Conservation (phyloP, 169 alveolate species). For the Cystoisospora suis region DNA sequence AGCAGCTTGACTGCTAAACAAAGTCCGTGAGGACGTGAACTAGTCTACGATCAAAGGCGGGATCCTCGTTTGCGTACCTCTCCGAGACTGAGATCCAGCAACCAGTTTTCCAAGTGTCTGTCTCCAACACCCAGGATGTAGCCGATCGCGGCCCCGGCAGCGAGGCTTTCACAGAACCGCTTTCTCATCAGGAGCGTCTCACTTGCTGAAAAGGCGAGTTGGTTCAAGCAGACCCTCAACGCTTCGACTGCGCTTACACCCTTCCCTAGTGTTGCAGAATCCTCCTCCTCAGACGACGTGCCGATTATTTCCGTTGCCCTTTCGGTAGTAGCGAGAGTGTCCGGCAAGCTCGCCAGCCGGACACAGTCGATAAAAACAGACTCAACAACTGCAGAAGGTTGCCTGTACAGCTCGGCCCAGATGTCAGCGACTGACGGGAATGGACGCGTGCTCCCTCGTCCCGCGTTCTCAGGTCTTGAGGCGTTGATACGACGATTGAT, state of each 20-base stretch:
- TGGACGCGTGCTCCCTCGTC: not conserved
- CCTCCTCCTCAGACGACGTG: not conserved
- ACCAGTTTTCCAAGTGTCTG: conserved; percentile 95
- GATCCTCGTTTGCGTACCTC: conserved; percentile 34
- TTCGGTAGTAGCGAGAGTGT: not conserved
- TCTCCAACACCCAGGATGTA: conserved; percentile 96
- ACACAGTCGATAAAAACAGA: conserved; percentile 43
- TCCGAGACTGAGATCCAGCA: conserved; percentile 90
- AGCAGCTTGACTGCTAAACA: too few relatives aligned
- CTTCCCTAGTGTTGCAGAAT: not conserved
- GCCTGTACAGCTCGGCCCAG: conserved; percentile 26
- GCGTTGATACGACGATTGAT: not conserved
- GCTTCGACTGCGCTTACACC: not conserved
- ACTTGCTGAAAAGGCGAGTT: not conserved
- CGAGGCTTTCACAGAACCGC: conserved; percentile 87
- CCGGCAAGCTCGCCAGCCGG: conserved; percentile 16
- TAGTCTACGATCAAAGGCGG: too few relatives aligned
- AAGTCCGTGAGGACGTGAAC: too few relatives aligned
- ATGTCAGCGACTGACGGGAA: not conserved
- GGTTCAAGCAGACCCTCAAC: not conserved
- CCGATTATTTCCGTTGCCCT: too few relatives aligned
- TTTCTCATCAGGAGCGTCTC: conserved; percentile 66
- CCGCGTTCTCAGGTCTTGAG: not conserved
- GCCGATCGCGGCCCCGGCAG: conserved; percentile 95
- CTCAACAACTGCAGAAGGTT: conserved; percentile 37